Evolutionary conservation across 2,329 filamentous ascomycete species (phyloP).

Genomic region (Colletotrichum cereale): DNA sequence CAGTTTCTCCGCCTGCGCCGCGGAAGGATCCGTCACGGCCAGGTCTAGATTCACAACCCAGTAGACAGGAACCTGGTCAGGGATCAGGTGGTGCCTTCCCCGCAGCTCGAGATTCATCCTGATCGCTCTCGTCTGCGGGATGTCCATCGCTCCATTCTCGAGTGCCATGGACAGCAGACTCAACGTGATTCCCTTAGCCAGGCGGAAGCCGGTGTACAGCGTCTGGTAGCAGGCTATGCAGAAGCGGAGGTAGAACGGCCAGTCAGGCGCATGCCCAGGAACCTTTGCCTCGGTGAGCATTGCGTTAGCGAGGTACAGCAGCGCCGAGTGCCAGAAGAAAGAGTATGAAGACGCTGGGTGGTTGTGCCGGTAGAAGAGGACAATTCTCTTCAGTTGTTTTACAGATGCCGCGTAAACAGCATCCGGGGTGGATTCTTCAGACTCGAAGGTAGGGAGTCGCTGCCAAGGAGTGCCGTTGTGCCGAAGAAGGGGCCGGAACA

Average conservation of each 20-base stretch:
- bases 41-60: too few species aligned
- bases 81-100: too few species aligned
- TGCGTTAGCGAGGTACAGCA: conserved; percentile 55
- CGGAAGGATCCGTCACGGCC: too few species aligned
- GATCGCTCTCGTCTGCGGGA: too few species aligned
- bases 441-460: conserved; percentile 48
- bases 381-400: conserved; percentile 53
- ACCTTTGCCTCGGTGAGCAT: conserved; percentile 45
- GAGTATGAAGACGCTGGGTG: conserved; percentile 50
- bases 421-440: conserved; percentile 46
- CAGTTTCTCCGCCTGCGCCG: too few species aligned
- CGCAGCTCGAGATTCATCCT: too few species aligned
- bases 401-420: conserved; percentile 51
- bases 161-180: too few species aligned
- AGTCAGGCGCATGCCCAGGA: conserved; percentile 42
- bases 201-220: conserved; percentile 37
- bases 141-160: too few species aligned
- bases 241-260: conserved; percentile 52
- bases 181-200: too few species aligned
- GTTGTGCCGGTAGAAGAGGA: conserved; percentile 52
- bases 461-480: conserved; percentile 13
- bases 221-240: conserved; percentile 54
- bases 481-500: conserved; percentile 48
- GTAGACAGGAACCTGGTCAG: too few species aligned
- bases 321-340: conserved; percentile 55